phyloP scores from a whole-genome alignment of 2,329 filamentous ascomycete genomes.

The Colletotrichum eleusines region DNA sequence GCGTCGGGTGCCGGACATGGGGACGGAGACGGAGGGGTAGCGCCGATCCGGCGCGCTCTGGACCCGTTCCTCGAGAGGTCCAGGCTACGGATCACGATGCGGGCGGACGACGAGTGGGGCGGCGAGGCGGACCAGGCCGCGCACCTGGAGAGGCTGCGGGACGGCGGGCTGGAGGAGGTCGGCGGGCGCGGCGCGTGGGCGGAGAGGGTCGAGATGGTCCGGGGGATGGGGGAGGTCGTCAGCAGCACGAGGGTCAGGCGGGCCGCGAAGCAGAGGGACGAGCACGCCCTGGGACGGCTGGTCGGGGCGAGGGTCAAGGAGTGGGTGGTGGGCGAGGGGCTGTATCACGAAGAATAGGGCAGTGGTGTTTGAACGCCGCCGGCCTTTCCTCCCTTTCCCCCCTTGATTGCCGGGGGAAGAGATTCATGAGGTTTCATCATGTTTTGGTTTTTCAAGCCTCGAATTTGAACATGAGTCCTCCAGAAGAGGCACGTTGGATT shows the following conservation, averaged over 20 bases:
- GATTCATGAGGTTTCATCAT: not conserved
- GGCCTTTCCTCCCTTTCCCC: no score
- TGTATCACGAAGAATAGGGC: slow-evolving; percentile 64
- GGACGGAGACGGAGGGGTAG: slow-evolving; percentile 24
- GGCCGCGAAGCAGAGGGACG: slow-evolving; percentile 62
- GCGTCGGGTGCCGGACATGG: not conserved
- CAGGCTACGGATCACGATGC: slow-evolving; percentile 72
- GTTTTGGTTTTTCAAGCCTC: not conserved
- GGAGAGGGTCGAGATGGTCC: slow-evolving; percentile 69
- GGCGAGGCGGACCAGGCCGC: slow-evolving; percentile 63
- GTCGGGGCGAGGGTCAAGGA: slow-evolving; percentile 68
- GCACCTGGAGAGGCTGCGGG: slow-evolving; percentile 65
- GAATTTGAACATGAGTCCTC: not conserved
- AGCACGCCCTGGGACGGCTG: slow-evolving; percentile 61
- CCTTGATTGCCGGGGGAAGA: no score
- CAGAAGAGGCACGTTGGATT: no score
- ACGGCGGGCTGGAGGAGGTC: slow-evolving; percentile 60
- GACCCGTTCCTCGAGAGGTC: slow-evolving; percentile 73
- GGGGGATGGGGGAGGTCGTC: slow-evolving; percentile 57
- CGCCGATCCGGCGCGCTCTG: slow-evolving; percentile 66
- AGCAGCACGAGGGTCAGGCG: slow-evolving; percentile 74
- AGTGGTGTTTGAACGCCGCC: not conserved
- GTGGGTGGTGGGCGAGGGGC: slow-evolving; percentile 67
- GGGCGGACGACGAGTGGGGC: slow-evolving; percentile 73
- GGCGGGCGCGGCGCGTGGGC: slow-evolving; percentile 72